phyloP scores from a whole-genome alignment of 805 yeast species.

The Metschnikowia noctiluminum region DNA sequence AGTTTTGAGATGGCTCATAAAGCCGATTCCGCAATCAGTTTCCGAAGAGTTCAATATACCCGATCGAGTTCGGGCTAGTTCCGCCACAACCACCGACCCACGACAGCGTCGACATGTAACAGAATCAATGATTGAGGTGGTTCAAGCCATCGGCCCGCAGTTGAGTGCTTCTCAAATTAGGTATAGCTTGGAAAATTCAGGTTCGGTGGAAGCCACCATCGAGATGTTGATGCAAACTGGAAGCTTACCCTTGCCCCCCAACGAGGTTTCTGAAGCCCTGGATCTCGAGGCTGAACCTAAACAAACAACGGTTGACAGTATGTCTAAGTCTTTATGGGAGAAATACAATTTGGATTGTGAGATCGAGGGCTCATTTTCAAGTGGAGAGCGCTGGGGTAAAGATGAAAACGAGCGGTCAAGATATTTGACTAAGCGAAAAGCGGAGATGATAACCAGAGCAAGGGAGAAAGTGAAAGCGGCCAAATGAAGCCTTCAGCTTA shows the following conservation, averaged over 20 bases:
- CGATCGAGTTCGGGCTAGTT: conserved; percentile 9
- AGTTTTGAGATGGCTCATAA: conserved; percentile 62
- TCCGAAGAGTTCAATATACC: conserved; percentile 20
- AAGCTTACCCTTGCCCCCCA: conserved; percentile 43
- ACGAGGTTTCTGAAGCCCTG: background rate
- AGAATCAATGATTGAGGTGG: conserved; percentile 77
- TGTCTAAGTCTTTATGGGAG: conserved; percentile 29
- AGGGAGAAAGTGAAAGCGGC: conserved; percentile 46
- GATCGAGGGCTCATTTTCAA: conserved; percentile 12
- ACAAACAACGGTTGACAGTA: background rate
- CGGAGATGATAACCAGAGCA: conserved; percentile 42
- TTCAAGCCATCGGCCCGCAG: conserved; percentile 76
- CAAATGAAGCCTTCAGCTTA: conserved; percentile 13
- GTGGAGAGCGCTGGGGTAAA: conserved; percentile 22
- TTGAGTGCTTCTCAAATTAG: conserved; percentile 67
- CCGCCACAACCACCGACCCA: conserved; percentile 6
- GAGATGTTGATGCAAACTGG: conserved; percentile 65
- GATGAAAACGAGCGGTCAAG: conserved; percentile 15
- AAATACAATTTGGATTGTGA: conserved; percentile 39
- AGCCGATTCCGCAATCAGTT: conserved; percentile 49
- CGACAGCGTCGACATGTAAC: conserved; percentile 49
- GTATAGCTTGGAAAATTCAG: conserved; percentile 68
- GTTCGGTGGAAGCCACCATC: conserved; percentile 78
- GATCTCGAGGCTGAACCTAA: background rate
- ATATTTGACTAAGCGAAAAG: conserved; percentile 29